These are phyloP conservation scores for Madurella mycetomatis DNA, from an alignment of 2,329 filamentous ascomycete genomes.

Conservation along the genomic window DNA sequence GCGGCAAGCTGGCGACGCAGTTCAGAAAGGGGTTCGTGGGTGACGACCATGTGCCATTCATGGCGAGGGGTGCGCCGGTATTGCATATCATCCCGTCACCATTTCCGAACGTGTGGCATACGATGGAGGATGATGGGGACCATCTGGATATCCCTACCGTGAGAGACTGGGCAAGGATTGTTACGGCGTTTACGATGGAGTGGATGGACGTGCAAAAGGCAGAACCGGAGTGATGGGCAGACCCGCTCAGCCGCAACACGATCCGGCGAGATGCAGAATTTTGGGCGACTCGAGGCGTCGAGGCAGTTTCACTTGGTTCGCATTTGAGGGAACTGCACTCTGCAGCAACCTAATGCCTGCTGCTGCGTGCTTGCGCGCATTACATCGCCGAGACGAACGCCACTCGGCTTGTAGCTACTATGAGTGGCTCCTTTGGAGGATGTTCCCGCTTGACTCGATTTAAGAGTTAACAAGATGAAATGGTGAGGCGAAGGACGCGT, in stretches of 20 bases:
- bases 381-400: slow-evolving; percentile 1
- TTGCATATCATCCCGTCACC: slow-evolving; percentile 82
- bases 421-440: background rate
- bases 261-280: background rate
- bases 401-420: background rate
- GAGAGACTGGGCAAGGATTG: slow-evolving; percentile 81
- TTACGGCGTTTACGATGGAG: slow-evolving; percentile 80
- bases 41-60: slow-evolving; percentile 91
- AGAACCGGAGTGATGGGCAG: slow-evolving; percentile 8
- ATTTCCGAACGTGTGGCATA: slow-evolving; percentile 87
- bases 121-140: slow-evolving; percentile 72
- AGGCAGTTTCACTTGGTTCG: background rate
- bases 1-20: slow-evolving; percentile 35
- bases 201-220: slow-evolving; percentile 71
- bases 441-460: no score
- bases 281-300: background rate
- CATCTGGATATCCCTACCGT: slow-evolving; percentile 77
- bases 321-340: no score
- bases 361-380: no score
- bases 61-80: slow-evolving; percentile 80
- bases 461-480: no score
- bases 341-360: no score
- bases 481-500: no score
- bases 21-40: slow-evolving; percentile 49
- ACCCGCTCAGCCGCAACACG: background rate